These are phyloP conservation scores for Taphrina wiesneri DNA, from an alignment of 1,139 yeast species.

Conservation along the genomic window DNA sequence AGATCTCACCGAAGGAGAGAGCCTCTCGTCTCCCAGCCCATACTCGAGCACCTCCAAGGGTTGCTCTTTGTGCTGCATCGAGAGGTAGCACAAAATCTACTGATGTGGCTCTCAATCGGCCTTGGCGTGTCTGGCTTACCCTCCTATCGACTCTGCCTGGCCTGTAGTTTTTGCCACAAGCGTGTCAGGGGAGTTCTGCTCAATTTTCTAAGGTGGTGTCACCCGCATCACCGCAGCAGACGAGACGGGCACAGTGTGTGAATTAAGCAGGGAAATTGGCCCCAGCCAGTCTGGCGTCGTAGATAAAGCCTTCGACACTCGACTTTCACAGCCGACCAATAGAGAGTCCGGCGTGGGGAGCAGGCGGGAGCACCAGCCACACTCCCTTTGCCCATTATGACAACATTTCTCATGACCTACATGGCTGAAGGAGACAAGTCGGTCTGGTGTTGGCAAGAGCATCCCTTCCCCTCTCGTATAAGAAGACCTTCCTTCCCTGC, in stretches of 20 bases:
- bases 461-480: slow-evolving; percentile 10
- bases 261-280: background rate
- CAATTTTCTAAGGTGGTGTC: too few relatives aligned
- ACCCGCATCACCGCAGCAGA: too few relatives aligned
- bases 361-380: slow-evolving; percentile 22
- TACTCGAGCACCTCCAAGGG: too few relatives aligned
- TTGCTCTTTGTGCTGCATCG: too few relatives aligned
- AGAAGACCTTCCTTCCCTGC: slow-evolving; percentile 7
- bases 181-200: too few relatives aligned
- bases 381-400: slow-evolving; percentile 4
- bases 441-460: background rate
- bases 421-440: slow-evolving; percentile 13
- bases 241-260: too few relatives aligned
- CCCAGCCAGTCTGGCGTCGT: background rate
- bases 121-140: background rate
- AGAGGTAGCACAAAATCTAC: too few relatives aligned
- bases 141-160: background rate
- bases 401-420: slow-evolving; percentile 24
- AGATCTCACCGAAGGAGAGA: too few relatives aligned
- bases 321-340: background rate
- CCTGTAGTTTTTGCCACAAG: background rate
- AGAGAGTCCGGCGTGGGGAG: background rate
- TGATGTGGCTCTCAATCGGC: too few relatives aligned
- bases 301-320: background rate
- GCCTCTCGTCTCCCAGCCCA: too few relatives aligned